A percentile compares a stretch with the other conserved stretches of the same genome.
phyloP scores from a whole-genome alignment of 2,329 filamentous ascomycete genomes.

The Paecilomyces fulvus region DNA sequence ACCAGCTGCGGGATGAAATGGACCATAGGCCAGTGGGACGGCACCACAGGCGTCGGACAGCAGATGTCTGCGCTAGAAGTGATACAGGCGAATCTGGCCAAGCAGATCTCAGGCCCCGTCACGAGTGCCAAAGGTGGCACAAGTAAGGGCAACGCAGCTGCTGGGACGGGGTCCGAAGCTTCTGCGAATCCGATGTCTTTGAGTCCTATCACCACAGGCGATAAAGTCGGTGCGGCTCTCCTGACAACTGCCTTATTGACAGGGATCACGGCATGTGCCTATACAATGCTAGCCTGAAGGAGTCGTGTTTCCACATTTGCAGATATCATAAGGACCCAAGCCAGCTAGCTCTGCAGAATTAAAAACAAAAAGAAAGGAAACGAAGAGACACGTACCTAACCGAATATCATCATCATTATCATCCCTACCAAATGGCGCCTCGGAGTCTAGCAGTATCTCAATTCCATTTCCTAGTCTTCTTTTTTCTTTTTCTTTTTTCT shows the following conservation, averaged over 20 bases:
- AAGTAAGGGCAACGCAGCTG: slow-evolving; percentile 35
- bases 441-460: not conserved
- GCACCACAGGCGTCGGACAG: slow-evolving; percentile 26
- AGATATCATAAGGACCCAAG: no score
- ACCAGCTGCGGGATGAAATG: slow-evolving; percentile 33
- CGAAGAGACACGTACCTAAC: not conserved
- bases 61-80: slow-evolving; percentile 43
- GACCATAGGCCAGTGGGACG: slow-evolving; percentile 24
- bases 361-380: no score
- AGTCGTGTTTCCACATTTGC: no score
- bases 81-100: slow-evolving; percentile 47
- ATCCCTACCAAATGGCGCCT: not conserved
- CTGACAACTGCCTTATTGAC: slow-evolving; percentile 20
- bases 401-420: not conserved
- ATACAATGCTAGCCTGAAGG: not conserved
- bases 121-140: slow-evolving; percentile 48
- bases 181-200: not conserved
- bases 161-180: slow-evolving; percentile 21
- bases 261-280: slow-evolving; percentile 7
- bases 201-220: slow-evolving; percentile 13
- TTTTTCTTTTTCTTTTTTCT: no score
- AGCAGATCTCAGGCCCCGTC: slow-evolving; percentile 31
- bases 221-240: slow-evolving; percentile 20
- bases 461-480: not conserved
- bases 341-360: no score